A percentile compares a stretch with the other conserved stretches of the same genome.
Conservation (phyloP, 1,139 yeast genomes). For the Kodamaea arcana region DNA sequence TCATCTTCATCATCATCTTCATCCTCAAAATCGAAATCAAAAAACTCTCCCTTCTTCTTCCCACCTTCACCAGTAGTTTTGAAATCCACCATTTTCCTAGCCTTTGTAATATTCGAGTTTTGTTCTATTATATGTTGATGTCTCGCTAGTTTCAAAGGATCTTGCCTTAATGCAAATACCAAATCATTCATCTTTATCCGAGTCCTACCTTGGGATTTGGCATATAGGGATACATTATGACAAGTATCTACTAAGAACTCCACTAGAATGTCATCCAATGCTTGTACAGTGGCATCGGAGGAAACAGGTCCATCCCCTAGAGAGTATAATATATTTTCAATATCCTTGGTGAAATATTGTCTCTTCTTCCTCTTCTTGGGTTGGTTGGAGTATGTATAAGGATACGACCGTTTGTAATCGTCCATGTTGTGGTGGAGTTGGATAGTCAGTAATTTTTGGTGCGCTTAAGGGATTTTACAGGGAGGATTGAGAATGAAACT, state of each 20-base stretch:
- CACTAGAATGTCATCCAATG: conserved; percentile 78
- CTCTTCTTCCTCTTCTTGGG: conserved; percentile 25
- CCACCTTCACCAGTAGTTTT: conserved; percentile 17
- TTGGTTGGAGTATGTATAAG: conserved; percentile 1
- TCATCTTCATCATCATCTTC: conserved; percentile 14
- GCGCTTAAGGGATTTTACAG: no score
- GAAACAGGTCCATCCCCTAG: conserved; percentile 85
- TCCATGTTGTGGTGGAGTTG: conserved; percentile 1
- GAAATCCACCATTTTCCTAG: conserved; percentile 78
- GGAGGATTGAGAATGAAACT: no score
- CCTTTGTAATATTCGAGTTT: conserved; percentile 72
- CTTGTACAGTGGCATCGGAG: conserved; percentile 68
- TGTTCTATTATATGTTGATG: conserved; percentile 73
- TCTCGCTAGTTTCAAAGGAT: conserved; percentile 79
- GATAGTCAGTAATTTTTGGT: no score
- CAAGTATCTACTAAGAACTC: conserved; percentile 67
- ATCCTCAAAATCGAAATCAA: conserved; percentile 10
- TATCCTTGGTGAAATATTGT: conserved; percentile 58
- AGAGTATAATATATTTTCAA: conserved; percentile 73
- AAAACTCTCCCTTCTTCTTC: conserved; percentile 8
- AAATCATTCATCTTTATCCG: conserved; percentile 85
- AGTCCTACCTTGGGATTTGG: conserved; percentile 46
- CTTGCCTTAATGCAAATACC: conserved; percentile 78
- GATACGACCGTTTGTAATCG: conserved; percentile 1
- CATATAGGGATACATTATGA: conserved; percentile 35